Base-by-base conservation (phyloP, 2,329 filamentous ascomycete species). In the Thelonectria olida region DNA sequence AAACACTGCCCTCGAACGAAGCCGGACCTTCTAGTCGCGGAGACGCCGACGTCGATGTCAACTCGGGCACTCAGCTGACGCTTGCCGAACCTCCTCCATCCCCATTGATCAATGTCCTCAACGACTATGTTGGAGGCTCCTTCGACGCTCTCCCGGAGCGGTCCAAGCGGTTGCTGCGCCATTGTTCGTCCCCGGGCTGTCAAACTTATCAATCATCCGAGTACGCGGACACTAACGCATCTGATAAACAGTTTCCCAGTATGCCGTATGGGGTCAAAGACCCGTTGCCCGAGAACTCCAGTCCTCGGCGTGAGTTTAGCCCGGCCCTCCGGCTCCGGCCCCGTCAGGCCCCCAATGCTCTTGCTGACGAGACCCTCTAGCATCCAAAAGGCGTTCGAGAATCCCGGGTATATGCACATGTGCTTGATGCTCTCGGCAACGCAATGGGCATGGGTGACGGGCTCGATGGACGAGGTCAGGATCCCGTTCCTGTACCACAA, bases 401-500 rank as follows among this genome's bases (percentile, higher is more conserved):
- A 81, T 57, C 78, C 78, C 2, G 80, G 80, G 3, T 80, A 81
- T 58, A 79, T 82, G 64, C 79, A 82, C 63, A 80, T 79, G 64
- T 80, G 79, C 22, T 68, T 82, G 48, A 76, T 81, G 63, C 73
- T 82, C 63, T 81, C 80, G 19, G 78, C 78, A 22, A 76, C 80
- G 52, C 80, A 82, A 52, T 81, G 79, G 78, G 78, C 79, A 22
- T 82, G 80, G 80, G 76, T 79, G 45, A 81, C 77, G 2, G 80
- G 80, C 27, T 79, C 79, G 52, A 76, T 79, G 66, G 80, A 81
- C 53, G 74, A 79, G 52, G 79, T 81, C 65, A 76, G 78, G 64
- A 73, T 81, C 20, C 78, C 80, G 10, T 81, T 81, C 64, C 73
- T 81, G 52, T 80, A 82, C 58, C 80, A 81, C 67, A 82, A 82